Evolutionary conservation across 352 stramenopile genomes (phyloP), one percentile per base, ranked within the genome.

Genomic region (Phytophthora pluvialis): DNA sequence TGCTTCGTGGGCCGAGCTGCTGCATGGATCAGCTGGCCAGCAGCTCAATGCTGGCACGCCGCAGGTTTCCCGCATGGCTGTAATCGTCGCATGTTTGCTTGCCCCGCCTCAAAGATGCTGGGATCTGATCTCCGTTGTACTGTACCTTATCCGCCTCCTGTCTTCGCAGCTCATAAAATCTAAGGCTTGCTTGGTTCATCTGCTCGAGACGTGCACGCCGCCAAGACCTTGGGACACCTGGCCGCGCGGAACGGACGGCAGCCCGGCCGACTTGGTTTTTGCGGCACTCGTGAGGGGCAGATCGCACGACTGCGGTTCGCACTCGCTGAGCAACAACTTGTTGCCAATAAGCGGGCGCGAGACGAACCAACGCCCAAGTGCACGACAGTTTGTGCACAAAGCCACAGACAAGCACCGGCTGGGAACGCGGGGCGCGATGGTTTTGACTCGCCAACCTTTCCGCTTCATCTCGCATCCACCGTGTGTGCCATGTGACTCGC

Each of bases 91-190:
- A 8, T 56, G 42, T 43, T 36, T 67, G 45, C 21, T 26, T n/a
- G 26, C 33, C 57, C 61, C 61, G 53, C 58, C 53, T 64, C 53
- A 64, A 49, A 59, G 40, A 57, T 32, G 32, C 32, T 54, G 61
- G 54, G 38, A 59, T 70, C 61, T 64, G 53, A 40, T 64, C 61
- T 58, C 53, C 44, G 35, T 44, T 63, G 52, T 13, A 29, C 32
- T 36, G 43, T 21, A n/a, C 50, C 60, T 68, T 68, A 55, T 57
- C 52, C 43, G 18, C 28, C 42, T 43, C 26, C 13, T 33, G 12
- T n/a, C n/a, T n/a, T n/a, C 25, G 10, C 42, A 47, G 31, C 42
- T 47, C 45, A 52, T 52, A 53, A 43, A 15, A 39, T 40, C 5
- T 13, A 4, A 28, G 26, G 39, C 28, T 11, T 4, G 0, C 13